phyloP scores from a whole-genome alignment of 2,329 filamentous ascomycete genomes.

The Ophiocordyceps robertsii region DNA sequence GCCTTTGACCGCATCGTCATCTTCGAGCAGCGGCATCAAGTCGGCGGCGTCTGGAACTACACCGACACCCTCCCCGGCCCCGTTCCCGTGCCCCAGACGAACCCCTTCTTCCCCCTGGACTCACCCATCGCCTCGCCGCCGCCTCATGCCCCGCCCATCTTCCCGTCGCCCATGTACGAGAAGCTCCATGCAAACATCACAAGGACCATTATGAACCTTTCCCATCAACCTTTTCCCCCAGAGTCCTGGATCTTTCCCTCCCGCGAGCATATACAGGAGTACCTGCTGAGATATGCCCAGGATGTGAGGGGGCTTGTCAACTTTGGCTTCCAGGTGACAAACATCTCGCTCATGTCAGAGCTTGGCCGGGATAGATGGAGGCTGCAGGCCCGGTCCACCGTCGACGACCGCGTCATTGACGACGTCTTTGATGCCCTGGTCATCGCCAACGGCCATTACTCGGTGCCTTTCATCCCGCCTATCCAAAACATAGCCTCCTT shows the following conservation, averaged over 20 bases:
- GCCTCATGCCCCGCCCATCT: conserved; percentile 35
- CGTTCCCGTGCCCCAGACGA: conserved; percentile 54
- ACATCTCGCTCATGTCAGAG: conserved; percentile 27
- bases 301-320: conserved; percentile 53
- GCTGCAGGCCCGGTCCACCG: conserved; percentile 38
- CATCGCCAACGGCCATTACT: conserved; percentile 64
- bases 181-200: conserved; percentile 79
- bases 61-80: conserved; percentile 33
- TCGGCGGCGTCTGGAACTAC: conserved; percentile 84
- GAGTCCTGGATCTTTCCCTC: conserved; percentile 61
- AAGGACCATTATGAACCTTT: conserved; percentile 66
- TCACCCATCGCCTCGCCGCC: conserved; percentile 39
- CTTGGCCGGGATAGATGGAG: conserved; percentile 41
- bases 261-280: conserved; percentile 56
- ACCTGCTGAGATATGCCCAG: conserved; percentile 58
- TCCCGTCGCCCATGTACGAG: conserved; percentile 76
- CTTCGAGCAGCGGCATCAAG: conserved; percentile 66
- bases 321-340: conserved; percentile 58
- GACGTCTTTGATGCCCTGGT: conserved; percentile 61
- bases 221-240: conserved; percentile 51
- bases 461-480: conserved; percentile 51
- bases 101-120: conserved; percentile 48
- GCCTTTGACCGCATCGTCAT: conserved; percentile 57
- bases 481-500: conserved; percentile 48
- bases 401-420: conserved; percentile 22